Base-by-base conservation (phyloP, 441 rosid genomes). In the Pelargonium myrrhifolium region DNA sequence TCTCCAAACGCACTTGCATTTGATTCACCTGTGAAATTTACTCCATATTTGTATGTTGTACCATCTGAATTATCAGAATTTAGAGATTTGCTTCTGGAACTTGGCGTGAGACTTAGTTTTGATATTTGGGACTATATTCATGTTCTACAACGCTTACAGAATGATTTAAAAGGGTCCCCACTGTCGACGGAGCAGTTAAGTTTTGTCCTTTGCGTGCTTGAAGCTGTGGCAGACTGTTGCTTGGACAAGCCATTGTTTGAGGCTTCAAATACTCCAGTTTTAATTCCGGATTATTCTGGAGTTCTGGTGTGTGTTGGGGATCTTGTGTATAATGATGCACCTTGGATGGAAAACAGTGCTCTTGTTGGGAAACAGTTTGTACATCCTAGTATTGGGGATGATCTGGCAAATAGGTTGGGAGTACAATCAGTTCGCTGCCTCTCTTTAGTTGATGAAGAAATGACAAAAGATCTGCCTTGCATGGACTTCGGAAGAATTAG, bases 11-110 rank as follows among this genome's bases (percentile, higher is more conserved):
- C 87, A 72, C 99, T 94, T 78, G 96, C 99, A 73, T 94, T 94
- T 86, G 97, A 94, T 85, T 94, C 99, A 40, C 99, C 99, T 20
- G 99, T 89, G 77, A 92, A 94, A 78, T 94, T 87, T 81, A 77
- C 90, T 76, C 99, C 99, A 64, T 94, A 89, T 77, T 83, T 94
- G 71, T 89, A 91, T 84, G 99, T 87, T 83, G 99, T 94, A 71
- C 99, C 99, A 74, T 94, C 99, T 58, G 99, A 94, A 73, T 80
- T 94, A 78, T 84, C 87, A 58, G 96, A 87, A 68, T 94, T 88
- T 72, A 87, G 87, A 74, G 90, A 86, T 64, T 71, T 94, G 77
- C 96, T 94, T 69, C 75, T 89, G 81, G 90, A 78, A 70, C 80
- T 94, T 80, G 99, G 97, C 59, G 99, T 89, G 66, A 83, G 82